Percentiles rank a stretch among this genome's conserved stretches.
Conservation (phyloP, 345 rosid species). For the Eutrema yunnanense region DNA sequence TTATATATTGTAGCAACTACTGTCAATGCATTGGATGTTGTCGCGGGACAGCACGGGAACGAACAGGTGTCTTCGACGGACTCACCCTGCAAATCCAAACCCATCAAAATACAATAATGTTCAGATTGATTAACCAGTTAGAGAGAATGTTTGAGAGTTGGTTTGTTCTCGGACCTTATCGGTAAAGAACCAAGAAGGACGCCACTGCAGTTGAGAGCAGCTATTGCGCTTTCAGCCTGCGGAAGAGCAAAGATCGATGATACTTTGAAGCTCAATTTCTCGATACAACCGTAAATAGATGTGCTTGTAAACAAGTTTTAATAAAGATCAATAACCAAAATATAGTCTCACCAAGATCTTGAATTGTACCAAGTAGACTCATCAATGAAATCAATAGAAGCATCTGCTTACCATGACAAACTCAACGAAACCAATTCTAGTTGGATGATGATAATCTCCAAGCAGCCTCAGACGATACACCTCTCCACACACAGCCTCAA, state of each 20-base stretch:
- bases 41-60: constrained; percentile 19
- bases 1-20: not conserved
- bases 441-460: constrained; percentile 72
- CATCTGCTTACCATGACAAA: constrained; percentile 51
- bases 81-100: constrained; percentile 22
- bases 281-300: not conserved
- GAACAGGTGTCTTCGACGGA: constrained; percentile 32
- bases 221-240: constrained; percentile 96
- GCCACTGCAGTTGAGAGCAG: constrained; percentile 92
- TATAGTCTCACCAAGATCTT: too few species aligned
- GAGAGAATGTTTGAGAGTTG: not conserved
- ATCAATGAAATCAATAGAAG: not conserved
- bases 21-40: constrained; percentile 18
- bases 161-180: constrained; percentile 49
- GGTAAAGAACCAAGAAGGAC: constrained; percentile 84
- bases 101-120: not conserved
- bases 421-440: constrained; percentile 82
- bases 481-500: constrained; percentile 73
- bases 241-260: not conserved
- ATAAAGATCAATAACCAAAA: not conserved
- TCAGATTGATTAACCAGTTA: not conserved
- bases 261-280: not conserved
- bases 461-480: constrained; percentile 70
- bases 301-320: not conserved
- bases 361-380: not conserved